Evolutionary conservation across 805 yeast species (phyloP), one percentile per base, ranked within the genome.

Genomic region (Kuraishia capsulata): DNA sequence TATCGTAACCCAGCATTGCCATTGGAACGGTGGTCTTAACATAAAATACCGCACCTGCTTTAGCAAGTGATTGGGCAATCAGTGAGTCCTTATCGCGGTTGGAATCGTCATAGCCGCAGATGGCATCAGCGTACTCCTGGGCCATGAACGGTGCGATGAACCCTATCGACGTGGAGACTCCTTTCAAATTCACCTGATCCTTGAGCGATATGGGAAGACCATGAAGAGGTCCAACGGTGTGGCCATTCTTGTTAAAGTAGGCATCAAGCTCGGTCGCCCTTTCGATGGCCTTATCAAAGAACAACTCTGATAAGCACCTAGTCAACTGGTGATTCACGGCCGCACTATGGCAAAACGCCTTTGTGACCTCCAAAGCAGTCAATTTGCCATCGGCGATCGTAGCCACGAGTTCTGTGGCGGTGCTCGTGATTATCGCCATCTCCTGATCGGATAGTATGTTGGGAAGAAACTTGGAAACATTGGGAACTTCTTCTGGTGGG

Each of bases 1-100:
- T 70, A 48, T 75, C 80, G 44, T 71, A 55, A 42, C 73, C 78
- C 80, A 78, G 75, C 61, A 78, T 62, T 2, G 74, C 69, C 52
- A 75, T 80, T 6, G 84, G 83, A 11, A 59, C 61, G 33, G 60
- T 62, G 3, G 83, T 78, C 51, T 76, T 75, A 35, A 65, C 68
- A 43, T 67, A 69, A 37, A 75, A 64, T 2, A 77, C 67, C 5
- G 69, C 53, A 25, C 55, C 53, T 23, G 43, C 42, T 10, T 43
- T 32, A 20, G 21, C 36, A 21, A 46, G 30, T 1, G 42, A 20
- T 16, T 38, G 38, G 2, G 45, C 52, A 57, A 65, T 39, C 35
- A 10, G 44, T 39, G 34, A 41, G 14, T 32, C 37, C 19, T 30
- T 35, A 5, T 33, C 33, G 17, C 37, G 41, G 31, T 28, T 28